Conservation (phyloP, 163 green algal genomes). For the Chlorella variabilis region DNA sequence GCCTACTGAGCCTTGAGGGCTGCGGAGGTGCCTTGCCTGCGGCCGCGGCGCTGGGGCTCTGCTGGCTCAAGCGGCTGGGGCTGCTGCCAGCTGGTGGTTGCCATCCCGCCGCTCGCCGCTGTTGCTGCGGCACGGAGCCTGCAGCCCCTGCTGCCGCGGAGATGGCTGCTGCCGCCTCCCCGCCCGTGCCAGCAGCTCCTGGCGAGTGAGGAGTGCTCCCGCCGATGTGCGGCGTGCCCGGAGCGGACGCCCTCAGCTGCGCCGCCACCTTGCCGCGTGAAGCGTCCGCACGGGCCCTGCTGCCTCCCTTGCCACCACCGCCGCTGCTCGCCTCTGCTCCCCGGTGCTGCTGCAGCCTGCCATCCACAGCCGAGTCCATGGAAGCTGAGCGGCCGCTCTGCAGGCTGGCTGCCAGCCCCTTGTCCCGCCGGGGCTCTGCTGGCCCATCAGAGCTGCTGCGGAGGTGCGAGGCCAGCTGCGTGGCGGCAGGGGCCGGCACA, state of each 20-base stretch:
- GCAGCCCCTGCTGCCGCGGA: background rate
- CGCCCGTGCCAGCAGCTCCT: no score
- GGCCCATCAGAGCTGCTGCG: constrained; percentile 1
- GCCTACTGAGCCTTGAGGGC: background rate
- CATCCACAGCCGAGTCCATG: background rate
- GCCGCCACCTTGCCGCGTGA: no score
- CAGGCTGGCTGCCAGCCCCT: background rate
- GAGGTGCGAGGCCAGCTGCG: background rate
- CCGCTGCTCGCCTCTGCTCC: no score
- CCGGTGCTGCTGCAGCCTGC: no score
- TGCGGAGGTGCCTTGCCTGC: background rate
- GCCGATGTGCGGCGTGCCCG: no score
- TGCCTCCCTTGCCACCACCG: no score
- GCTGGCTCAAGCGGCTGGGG: background rate
- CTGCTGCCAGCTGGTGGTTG: background rate
- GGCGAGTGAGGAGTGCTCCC: no score
- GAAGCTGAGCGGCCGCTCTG: background rate
- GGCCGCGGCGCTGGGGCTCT: background rate
- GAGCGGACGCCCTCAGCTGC: no score
- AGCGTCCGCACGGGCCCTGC: no score
- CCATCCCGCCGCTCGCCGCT: background rate
- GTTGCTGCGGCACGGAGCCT: background rate
- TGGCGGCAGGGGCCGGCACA: background rate
- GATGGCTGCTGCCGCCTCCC: background rate
- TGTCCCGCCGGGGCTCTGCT: background rate